Evolutionary conservation across 1,139 yeast genomes (phyloP).

Genomic region (Saccharomyces uvarum): DNA sequence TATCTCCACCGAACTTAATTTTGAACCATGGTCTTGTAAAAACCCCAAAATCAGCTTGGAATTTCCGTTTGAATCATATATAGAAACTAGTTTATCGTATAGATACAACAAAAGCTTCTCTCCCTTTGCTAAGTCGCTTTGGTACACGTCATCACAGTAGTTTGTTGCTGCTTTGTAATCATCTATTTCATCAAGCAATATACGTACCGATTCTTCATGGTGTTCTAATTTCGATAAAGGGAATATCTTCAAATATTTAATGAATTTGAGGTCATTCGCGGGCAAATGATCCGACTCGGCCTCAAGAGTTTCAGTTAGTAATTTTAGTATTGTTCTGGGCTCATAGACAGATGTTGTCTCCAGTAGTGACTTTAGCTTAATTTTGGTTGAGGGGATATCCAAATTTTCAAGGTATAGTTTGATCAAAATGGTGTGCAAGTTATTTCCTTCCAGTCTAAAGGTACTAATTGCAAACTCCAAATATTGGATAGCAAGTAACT

Average conservation of each 20-base stretch:
- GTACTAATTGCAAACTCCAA: conserved; percentile 53
- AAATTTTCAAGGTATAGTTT: conserved; percentile 42
- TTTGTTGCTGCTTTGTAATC: conserved; percentile 52
- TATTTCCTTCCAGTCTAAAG: conserved; percentile 35
- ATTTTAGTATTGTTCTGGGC: conserved; percentile 35
- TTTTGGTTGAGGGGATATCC: conserved; percentile 24
- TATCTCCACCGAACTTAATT: conserved; percentile 14
- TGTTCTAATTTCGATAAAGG: conserved; percentile 54
- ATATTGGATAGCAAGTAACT: conserved; percentile 42
- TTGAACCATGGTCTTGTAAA: conserved; percentile 22
- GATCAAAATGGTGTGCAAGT: conserved; percentile 48
- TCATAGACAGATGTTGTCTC: conserved; percentile 37
- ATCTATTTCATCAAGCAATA: conserved; percentile 51
- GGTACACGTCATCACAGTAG: conserved; percentile 51
- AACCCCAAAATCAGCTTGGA: conserved; percentile 8
- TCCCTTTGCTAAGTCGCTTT: conserved; percentile 38
- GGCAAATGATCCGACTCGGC: conserved; percentile 4
- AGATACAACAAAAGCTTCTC: conserved; percentile 30
- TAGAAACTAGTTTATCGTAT: conserved; percentile 14
- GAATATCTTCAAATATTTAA: conserved; percentile 44
- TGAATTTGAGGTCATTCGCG: conserved; percentile 15
- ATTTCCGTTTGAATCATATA: neutral
- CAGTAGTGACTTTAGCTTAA: conserved; percentile 37
- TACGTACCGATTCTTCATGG: conserved; percentile 58
- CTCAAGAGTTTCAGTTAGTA: conserved; percentile 31